Percentiles rank a stretch among this genome's conserved stretches.
phyloP scores from a whole-genome alignment of 768 basidiomycete genomes.

The button mushroom (Agaricus bisporus) region DNA sequence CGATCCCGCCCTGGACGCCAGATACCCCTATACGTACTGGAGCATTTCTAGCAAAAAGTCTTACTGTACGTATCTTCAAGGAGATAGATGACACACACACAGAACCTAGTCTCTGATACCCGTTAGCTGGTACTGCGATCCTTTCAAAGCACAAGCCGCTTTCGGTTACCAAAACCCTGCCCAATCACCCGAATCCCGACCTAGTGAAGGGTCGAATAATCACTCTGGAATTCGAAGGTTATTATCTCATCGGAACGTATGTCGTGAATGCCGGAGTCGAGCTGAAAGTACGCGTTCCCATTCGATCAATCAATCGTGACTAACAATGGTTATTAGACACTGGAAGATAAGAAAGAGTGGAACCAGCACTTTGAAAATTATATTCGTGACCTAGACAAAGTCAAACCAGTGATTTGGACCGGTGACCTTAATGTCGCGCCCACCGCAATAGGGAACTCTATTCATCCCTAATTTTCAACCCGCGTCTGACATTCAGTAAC shows the following conservation, averaged over 20 bases:
- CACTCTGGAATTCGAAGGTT: conserved; percentile 72
- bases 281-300: conserved; percentile 51
- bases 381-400: conserved; percentile 64
- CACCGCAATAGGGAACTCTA: conserved; percentile 51
- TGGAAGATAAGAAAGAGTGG: conserved; percentile 76
- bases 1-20: conserved; percentile 47
- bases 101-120: not conserved
- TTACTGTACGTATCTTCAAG: conserved; percentile 45
- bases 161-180: conserved; percentile 58
- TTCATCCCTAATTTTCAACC: not conserved
- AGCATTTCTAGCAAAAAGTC: conserved; percentile 72
- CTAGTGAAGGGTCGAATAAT: conserved; percentile 71
- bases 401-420: conserved; percentile 83
- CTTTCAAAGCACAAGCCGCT: conserved; percentile 74
- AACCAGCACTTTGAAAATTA: conserved; percentile 70
- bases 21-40: conserved; percentile 73
- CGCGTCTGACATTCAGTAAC: not conserved
- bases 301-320: not conserved
- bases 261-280: conserved; percentile 77
- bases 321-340: conserved; percentile 40
- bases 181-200: conserved; percentile 63
- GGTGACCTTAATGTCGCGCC: conserved; percentile 89
- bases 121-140: conserved; percentile 71
- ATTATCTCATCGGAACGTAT: conserved; percentile 74
- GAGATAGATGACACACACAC: not conserved